phyloP scores from a whole-genome alignment of 441 rosid species.

The Populus hybrid region DNA sequence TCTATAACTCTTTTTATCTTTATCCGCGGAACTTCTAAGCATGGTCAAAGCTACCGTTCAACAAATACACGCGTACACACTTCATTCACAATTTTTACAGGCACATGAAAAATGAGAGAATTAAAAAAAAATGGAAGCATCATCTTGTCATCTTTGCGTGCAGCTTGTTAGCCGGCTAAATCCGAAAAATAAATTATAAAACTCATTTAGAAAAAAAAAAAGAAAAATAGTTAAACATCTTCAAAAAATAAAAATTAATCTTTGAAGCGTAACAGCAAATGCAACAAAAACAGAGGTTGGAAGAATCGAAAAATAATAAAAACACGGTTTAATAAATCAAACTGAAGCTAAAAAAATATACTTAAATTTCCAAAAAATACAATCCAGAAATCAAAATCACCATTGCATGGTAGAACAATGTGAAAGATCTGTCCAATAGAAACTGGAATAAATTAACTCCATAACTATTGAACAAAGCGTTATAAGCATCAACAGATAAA shows the following conservation, averaged over 20 bases:
- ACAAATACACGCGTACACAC: conserved; percentile 6
- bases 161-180: conserved; percentile 5
- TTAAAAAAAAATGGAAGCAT: conserved; percentile 1
- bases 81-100: background rate
- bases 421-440: conserved; percentile 22
- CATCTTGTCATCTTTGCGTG: conserved; percentile 6
- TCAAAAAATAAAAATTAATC: background rate
- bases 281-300: background rate
- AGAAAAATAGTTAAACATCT: background rate
- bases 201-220: background rate
- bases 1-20: background rate
- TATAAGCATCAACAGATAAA: conserved; percentile 4
- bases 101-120: background rate
- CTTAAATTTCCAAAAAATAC: background rate
- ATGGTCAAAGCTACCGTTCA: conserved; percentile 6
- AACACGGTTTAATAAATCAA: background rate
- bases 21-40: background rate
- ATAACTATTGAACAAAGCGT: background rate
- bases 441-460: background rate
- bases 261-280: background rate
- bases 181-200: background rate
- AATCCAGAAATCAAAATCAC: background rate
- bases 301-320: conserved; percentile 2
- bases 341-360: background rate
- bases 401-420: conserved; percentile 21